Percentiles rank a stretch among this genome's conserved stretches.
Conservation (phyloP, 257 asterid species). For the Solanum chiquidenum region DNA sequence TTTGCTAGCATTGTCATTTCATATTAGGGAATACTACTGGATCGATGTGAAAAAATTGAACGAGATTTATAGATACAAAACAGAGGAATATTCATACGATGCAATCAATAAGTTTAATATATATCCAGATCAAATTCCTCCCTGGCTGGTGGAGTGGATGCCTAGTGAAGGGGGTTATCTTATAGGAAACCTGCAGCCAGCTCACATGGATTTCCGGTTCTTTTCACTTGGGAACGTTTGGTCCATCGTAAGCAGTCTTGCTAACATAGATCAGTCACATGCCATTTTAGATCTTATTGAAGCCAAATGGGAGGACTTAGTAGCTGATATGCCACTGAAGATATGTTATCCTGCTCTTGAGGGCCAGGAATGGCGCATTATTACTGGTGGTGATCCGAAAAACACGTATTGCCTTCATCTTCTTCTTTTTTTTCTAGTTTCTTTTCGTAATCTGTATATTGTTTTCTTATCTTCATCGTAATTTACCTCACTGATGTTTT, state of each 20-base stretch:
- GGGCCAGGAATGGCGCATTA: conserved; percentile 72
- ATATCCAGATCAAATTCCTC: conserved; percentile 80
- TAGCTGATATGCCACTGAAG: conserved; percentile 71
- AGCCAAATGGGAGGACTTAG: conserved; percentile 67
- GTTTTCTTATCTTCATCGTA: neutral
- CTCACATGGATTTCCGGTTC: conserved; percentile 85
- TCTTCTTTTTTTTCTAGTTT: neutral
- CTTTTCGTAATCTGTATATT: neutral
- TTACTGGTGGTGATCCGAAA: conserved; percentile 75
- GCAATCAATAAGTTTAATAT: conserved; percentile 81
- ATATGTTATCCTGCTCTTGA: conserved; percentile 76
- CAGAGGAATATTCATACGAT: conserved; percentile 75
- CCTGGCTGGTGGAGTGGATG: conserved; percentile 87
- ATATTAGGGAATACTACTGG: conserved; percentile 80
- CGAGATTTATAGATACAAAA: conserved; percentile 67
- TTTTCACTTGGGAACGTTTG: conserved; percentile 72
- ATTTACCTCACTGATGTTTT: neutral
- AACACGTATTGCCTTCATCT: conserved; percentile 41
- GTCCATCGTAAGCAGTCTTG: conserved; percentile 59
- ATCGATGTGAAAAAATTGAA: conserved; percentile 60
- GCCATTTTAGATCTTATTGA: conserved; percentile 67
- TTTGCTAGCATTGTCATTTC: conserved; percentile 63
- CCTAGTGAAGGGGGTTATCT: conserved; percentile 65
- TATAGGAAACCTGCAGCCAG: conserved; percentile 78
- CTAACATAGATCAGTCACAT: conserved; percentile 61